A percentile compares a stretch with the other conserved stretches of the same genome.
These are phyloP conservation scores for Daldinia childiae DNA, from an alignment of 495 filamentous ascomycete genomes.

Conservation along the genomic window DNA sequence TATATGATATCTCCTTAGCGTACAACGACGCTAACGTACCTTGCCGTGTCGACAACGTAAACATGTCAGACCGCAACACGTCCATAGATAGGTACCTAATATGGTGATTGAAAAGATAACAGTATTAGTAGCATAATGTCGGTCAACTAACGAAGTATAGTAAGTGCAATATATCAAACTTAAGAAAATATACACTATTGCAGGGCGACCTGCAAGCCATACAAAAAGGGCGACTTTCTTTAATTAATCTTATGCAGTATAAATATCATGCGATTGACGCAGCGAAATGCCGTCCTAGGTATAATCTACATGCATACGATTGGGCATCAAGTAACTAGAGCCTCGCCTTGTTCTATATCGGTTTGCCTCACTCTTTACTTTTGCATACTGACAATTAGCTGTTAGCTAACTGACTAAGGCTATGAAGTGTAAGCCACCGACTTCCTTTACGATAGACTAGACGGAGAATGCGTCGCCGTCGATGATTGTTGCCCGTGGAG, in stretches of 20 bases:
- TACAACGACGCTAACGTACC: neutral
- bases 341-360: neutral
- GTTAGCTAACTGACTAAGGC: neutral
- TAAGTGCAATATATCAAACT: neutral
- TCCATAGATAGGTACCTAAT: neutral
- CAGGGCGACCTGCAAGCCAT: neutral
- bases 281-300: constrained; percentile 6
- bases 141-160: too few relatives aligned
- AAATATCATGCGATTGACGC: constrained; percentile 11
- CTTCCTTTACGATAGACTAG: neutral
- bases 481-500: neutral
- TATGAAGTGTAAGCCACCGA: neutral
- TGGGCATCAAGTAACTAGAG: constrained; percentile 17
- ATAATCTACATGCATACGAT: constrained; percentile 20
- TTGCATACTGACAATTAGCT: neutral
- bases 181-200: neutral
- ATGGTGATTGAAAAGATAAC: too few relatives aligned
- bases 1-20: neutral
- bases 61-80: neutral
- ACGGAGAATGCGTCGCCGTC: neutral
- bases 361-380: constrained; percentile 10
- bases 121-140: too few relatives aligned
- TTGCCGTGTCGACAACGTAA: neutral
- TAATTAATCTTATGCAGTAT: constrained; percentile 1
- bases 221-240: neutral